Conservation (phyloP, 768 basidiomycete genomes). For the Russula brevipes region DNA sequence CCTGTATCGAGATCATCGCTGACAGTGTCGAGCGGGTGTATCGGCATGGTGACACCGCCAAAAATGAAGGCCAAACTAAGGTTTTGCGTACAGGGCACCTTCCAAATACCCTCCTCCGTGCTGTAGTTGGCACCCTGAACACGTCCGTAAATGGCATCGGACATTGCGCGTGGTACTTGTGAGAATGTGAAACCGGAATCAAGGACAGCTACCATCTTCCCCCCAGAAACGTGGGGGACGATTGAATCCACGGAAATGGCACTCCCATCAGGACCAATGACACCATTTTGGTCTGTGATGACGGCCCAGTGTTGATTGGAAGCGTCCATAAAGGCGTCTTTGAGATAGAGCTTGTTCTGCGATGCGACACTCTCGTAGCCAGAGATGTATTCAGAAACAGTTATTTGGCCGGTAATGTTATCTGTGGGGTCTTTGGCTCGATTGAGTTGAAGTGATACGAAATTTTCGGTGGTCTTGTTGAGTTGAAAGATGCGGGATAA, state of each 20-base stretch:
- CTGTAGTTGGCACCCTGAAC: conserved; percentile 70
- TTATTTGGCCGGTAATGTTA: conserved; percentile 56
- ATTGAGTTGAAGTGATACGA: conserved; percentile 62
- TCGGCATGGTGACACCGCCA: conserved; percentile 59
- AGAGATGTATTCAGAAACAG: conserved; percentile 58
- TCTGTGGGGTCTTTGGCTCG: conserved; percentile 52
- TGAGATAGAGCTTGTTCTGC: conserved; percentile 62
- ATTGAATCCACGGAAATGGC: conserved; percentile 57
- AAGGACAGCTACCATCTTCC: conserved; percentile 65
- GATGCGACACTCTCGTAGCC: conserved; percentile 55
- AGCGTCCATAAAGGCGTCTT: conserved; percentile 52
- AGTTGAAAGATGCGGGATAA: conserved; percentile 63
- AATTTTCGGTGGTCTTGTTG: conserved; percentile 52
- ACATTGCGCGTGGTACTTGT: conserved; percentile 68
- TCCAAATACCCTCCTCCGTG: conserved; percentile 52
- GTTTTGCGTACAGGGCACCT: conserved; percentile 66
- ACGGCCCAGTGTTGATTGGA: conserved; percentile 81
- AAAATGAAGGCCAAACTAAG: conserved; percentile 69
- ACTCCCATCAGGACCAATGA: conserved; percentile 73
- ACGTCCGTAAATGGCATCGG: conserved; percentile 77
- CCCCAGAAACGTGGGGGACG: conserved; percentile 59
- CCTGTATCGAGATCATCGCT: conserved; percentile 48
- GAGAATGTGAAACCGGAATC: conserved; percentile 70
- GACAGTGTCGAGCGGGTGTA: conserved; percentile 69
- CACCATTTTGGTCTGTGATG: conserved; percentile 58